A percentile compares a stretch with the other conserved stretches of the same genome.
Evolutionary conservation across 768 basidiomycete species (phyloP).

Genomic region (Rubroboletus pulcherrimus): DNA sequence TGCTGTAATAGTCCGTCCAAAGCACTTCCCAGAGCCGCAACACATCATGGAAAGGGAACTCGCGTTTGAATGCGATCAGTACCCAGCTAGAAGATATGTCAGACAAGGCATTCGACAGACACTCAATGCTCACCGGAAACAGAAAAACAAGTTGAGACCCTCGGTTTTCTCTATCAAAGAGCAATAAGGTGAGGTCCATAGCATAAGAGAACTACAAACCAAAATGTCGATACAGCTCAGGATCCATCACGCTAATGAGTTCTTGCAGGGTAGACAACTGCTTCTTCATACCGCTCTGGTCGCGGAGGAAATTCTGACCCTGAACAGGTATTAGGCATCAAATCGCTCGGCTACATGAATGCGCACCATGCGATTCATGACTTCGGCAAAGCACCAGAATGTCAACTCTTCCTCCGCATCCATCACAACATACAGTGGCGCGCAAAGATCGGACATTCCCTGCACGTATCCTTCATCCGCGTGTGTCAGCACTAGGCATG

Average conservation of each 20-base stretch:
- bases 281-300: slow-evolving; percentile 97
- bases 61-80: slow-evolving; percentile 92
- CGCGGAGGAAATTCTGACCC: slow-evolving; percentile 93
- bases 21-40: slow-evolving; percentile 90
- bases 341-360: neutral
- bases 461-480: slow-evolving; percentile 82
- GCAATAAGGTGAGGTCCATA: neutral
- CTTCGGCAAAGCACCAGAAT: slow-evolving; percentile 94
- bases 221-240: slow-evolving; percentile 88
- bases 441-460: slow-evolving; percentile 96
- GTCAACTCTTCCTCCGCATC: slow-evolving; percentile 84
- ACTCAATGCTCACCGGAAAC: slow-evolving; percentile 73
- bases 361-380: slow-evolving; percentile 93
- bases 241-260: slow-evolving; percentile 90
- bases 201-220: slow-evolving; percentile 39
- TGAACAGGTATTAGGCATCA: slow-evolving; percentile 30
- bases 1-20: slow-evolving; percentile 90
- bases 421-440: slow-evolving; percentile 91
- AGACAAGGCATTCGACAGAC: neutral
- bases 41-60: slow-evolving; percentile 91
- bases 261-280: slow-evolving; percentile 88
- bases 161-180: slow-evolving; percentile 72
- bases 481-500: slow-evolving; percentile 11
- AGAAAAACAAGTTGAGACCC: slow-evolving; percentile 93
- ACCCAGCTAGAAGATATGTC: slow-evolving; percentile 59